phyloP scores from a whole-genome alignment of 805 yeast species.

The Isabelozyma heimii region DNA sequence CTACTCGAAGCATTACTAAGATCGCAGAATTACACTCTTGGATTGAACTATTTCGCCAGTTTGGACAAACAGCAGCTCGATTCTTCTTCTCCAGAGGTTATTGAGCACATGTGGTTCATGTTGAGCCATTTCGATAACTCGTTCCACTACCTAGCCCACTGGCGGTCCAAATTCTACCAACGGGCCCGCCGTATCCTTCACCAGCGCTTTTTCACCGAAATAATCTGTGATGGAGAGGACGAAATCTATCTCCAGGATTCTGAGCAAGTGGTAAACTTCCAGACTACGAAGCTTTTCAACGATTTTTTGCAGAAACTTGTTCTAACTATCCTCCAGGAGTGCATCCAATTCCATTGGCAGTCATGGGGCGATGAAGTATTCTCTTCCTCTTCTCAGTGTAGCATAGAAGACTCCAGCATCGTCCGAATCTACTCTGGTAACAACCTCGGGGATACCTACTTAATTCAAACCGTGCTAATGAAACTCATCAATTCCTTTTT shows the following conservation, averaged over 20 bases:
- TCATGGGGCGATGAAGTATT: background rate
- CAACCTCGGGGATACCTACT: slow-evolving; percentile 5
- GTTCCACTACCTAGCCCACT: slow-evolving; percentile 7
- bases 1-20: no score
- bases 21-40: no score
- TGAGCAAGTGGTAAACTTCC: background rate
- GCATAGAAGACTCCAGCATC: slow-evolving; percentile 19
- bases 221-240: background rate
- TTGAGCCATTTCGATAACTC: slow-evolving; percentile 14
- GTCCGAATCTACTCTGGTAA: slow-evolving; percentile 16
- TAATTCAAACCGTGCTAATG: slow-evolving; percentile 12
- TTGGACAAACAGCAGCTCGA: no score
- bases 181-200: no score
- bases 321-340: background rate
- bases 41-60: no score
- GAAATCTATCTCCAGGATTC: background rate
- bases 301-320: background rate
- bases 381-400: background rate
- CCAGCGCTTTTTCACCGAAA: background rate
- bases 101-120: slow-evolving; percentile 18
- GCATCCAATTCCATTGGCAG: background rate
- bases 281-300: background rate
- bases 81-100: background rate
- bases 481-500: no score
- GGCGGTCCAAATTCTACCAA: background rate